Conservation (phyloP, 1,284 basidiomycete genomes). For the Somion occarium region DNA sequence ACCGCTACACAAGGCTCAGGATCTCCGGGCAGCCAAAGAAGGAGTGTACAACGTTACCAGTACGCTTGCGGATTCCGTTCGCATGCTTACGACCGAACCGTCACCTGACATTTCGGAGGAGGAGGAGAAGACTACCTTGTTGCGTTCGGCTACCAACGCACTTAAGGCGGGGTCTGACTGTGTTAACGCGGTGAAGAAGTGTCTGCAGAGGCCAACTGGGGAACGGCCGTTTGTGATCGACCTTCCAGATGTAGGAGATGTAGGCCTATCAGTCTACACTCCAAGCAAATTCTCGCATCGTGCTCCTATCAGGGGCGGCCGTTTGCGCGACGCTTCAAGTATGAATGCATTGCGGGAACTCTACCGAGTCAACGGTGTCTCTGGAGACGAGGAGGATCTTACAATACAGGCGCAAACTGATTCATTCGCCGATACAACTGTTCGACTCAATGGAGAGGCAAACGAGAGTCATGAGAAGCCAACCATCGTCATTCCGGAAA, state of each 20-base stretch:
- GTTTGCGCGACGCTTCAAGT: constrained; percentile 30
- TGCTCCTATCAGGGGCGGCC: constrained; percentile 16
- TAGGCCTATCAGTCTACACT: constrained; percentile 38
- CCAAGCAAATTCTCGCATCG: constrained; percentile 39
- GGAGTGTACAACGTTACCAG: constrained; percentile 83
- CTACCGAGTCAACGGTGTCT: constrained; percentile 25
- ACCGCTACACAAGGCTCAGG: constrained; percentile 48
- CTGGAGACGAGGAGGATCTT: constrained; percentile 42
- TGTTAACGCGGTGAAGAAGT: constrained; percentile 77
- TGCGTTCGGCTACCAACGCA: constrained; percentile 83
- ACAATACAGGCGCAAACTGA: constrained; percentile 45
- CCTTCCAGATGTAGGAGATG: constrained; percentile 45
- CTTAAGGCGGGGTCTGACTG: constrained; percentile 88
- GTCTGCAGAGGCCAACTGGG: constrained; percentile 55
- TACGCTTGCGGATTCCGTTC: constrained; percentile 84
- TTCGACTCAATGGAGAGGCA: not conserved
- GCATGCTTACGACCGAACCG: constrained; percentile 56
- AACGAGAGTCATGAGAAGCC: not conserved
- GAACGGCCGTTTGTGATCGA: constrained; percentile 63
- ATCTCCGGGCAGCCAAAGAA: constrained; percentile 71
- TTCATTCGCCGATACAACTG: constrained; percentile 9
- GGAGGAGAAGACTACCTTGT: constrained; percentile 72
- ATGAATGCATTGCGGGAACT: constrained; percentile 31
- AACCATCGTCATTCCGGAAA: not conserved
- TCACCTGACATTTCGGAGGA: constrained; percentile 62